Evolutionary conservation across 2,329 filamentous ascomycete species (phyloP).

Genomic region (Apiospora pterosperma): DNA sequence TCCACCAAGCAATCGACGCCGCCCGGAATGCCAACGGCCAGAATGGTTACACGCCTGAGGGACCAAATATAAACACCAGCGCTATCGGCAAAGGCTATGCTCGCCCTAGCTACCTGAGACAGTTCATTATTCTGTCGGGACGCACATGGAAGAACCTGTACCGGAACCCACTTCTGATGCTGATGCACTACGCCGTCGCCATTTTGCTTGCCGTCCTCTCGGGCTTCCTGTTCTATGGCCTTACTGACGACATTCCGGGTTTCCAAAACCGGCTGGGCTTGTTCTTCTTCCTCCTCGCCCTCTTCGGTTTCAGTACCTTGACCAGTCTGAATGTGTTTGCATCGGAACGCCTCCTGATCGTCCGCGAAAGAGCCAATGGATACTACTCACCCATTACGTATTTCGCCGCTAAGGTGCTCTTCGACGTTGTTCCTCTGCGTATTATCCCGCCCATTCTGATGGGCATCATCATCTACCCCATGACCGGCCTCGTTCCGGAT

Average conservation of each 20-base stretch:
- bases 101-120: conserved; percentile 73
- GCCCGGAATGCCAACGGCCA: conserved; percentile 66
- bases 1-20: conserved; percentile 61
- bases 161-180: conserved; percentile 95
- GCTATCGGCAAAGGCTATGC: conserved; percentile 76
- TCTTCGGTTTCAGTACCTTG: conserved; percentile 95
- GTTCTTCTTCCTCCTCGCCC: conserved; percentile 93
- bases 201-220: conserved; percentile 92
- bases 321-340: conserved; percentile 94
- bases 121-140: conserved; percentile 85
- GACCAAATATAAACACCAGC: conserved; percentile 48
- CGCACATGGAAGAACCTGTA: conserved; percentile 97
- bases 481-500: conserved; percentile 88
- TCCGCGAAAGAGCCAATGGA: conserved; percentile 90
- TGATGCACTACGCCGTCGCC: conserved; percentile 96
- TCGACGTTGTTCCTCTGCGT: conserved; percentile 92
- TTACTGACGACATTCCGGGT: conserved; percentile 92
- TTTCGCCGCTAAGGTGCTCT: conserved; percentile 94
- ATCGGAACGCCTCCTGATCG: conserved; percentile 83
- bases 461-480: conserved; percentile 94
- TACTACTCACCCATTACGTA: conserved; percentile 95
- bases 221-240: conserved; percentile 91
- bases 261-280: conserved; percentile 97
- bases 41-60: conserved; percentile 45
- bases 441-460: conserved; percentile 93